Evolutionary conservation across 73 alveolate species (phyloP), one percentile per base, ranked within the genome.

Genomic region (Paraurostyla sp.): DNA sequence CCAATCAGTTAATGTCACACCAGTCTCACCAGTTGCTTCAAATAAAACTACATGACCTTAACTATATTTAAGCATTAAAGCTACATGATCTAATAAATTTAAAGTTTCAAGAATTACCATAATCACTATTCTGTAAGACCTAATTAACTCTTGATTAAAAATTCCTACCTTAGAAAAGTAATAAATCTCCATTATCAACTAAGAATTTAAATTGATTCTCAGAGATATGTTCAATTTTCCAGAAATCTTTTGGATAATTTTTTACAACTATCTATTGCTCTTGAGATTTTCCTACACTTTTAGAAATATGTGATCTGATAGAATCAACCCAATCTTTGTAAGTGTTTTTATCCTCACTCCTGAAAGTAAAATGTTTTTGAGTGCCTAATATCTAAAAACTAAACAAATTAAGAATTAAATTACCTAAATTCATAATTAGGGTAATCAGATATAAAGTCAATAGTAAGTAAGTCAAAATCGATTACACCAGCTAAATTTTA

Each of bases 11-110:
- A 48, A 42, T 0, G 51, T 38, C n/a, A 82, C 91, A 9, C 91
- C 91, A 1, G 65, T 60, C 29, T 45, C 82, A 0, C 91, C 91
- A 4, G 69, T 33, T 3, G 91, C 91, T 30, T 82, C 91, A 46
- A 82, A 82, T 65, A 82, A 25, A 7, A 58, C 84, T n/a, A 82
- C 83, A 43, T 36, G 59, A 7, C 91, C 91, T 2, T 18, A 11
- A 23, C 60, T 71, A 35, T 42, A 60, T 27, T 85, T 60, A 29
- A 82, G 85, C 71, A 82, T 15, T 51, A 82, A 20, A 0, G 58
- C 82, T 4, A 82, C 91, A 54, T 82, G 91, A 54, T 82, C 91
- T 73, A 45, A 6, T 43, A 48, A 73, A 13, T 6, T 9, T 22
- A 7, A 23, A 45, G 20, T 20, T 73, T 13, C n/a, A 48, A 3